Evolutionary conservation across 495 filamentous ascomycete genomes (phyloP).

Genomic region (Penicillium argentinense): DNA sequence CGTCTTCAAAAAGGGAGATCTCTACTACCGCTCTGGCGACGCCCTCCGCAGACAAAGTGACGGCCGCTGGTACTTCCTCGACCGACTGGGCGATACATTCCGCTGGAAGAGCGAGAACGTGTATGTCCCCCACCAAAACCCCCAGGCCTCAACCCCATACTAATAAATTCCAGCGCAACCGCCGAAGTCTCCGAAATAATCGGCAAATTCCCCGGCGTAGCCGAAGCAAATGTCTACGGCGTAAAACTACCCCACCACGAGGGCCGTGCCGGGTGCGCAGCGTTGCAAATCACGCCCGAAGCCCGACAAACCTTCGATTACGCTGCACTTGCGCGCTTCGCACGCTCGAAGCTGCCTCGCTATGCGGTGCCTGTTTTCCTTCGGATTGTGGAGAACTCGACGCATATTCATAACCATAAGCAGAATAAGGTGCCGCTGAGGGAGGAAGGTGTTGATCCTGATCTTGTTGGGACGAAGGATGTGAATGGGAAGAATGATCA

Average conservation of each 20-base stretch:
- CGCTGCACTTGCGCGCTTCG: slow-evolving; percentile 50
- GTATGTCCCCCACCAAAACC: slow-evolving; percentile 24
- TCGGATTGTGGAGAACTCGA: slow-evolving; percentile 56
- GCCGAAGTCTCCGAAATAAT: slow-evolving; percentile 72
- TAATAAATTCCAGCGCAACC: slow-evolving; percentile 52
- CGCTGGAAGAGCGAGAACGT: slow-evolving; percentile 87
- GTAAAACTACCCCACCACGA: slow-evolving; percentile 70
- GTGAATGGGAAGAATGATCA: slow-evolving; percentile 43
- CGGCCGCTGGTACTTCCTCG: slow-evolving; percentile 77
- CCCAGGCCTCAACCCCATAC: background rate
- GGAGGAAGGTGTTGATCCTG: slow-evolving; percentile 68
- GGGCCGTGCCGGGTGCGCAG: slow-evolving; percentile 70
- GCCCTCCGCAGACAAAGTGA: slow-evolving; percentile 63
- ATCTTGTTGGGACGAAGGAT: slow-evolving; percentile 48
- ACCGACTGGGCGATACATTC: slow-evolving; percentile 77
- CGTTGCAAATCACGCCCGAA: slow-evolving; percentile 43
- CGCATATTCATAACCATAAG: slow-evolving; percentile 79
- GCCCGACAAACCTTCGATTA: slow-evolving; percentile 51
- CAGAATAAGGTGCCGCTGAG: slow-evolving; percentile 76
- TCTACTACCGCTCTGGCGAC: slow-evolving; percentile 76
- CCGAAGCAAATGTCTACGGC: slow-evolving; percentile 80
- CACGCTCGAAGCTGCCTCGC: slow-evolving; percentile 58
- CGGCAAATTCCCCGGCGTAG: slow-evolving; percentile 62
- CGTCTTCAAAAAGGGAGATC: slow-evolving; percentile 72
- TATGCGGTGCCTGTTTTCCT: slow-evolving; percentile 81